Evolutionary conservation across 306 rosid genomes (phyloP).

Genomic region (Cicer judaicum): DNA sequence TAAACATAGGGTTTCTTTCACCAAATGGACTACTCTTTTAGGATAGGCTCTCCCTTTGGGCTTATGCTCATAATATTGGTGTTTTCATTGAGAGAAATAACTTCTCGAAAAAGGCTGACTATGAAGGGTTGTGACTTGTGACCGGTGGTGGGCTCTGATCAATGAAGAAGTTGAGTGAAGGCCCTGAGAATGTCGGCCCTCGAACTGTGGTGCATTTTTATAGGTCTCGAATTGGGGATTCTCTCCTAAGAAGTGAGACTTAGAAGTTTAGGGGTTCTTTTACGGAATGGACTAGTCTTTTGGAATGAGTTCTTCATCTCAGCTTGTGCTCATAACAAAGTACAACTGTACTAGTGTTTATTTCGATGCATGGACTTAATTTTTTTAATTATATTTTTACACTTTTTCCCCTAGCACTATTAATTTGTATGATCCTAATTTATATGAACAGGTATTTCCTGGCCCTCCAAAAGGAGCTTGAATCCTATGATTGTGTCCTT

Average conservation of each 20-base stretch:
- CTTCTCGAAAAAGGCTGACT: background rate
- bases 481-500: constrained; percentile 84
- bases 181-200: background rate
- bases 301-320: background rate
- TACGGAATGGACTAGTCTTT: background rate
- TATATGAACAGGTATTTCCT: constrained; percentile 71
- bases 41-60: background rate
- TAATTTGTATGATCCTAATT: constrained; percentile 26
- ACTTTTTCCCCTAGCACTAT: background rate
- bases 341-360: background rate
- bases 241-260: background rate
- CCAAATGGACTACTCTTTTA: background rate
- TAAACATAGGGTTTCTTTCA: background rate
- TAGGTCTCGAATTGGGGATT: background rate
- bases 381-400: constrained; percentile 5
- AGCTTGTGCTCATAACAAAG: background rate
- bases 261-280: background rate
- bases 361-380: constrained; percentile 1
- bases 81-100: background rate
- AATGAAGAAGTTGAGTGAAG: background rate
- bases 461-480: constrained; percentile 86
- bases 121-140: background rate
- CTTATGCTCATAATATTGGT: background rate
- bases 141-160: background rate
- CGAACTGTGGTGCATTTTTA: background rate